Percentiles rank a stretch among this genome's conserved stretches.
phyloP scores from a whole-genome alignment of 169 alveolate species.

The Toxoplasma gondii region DNA sequence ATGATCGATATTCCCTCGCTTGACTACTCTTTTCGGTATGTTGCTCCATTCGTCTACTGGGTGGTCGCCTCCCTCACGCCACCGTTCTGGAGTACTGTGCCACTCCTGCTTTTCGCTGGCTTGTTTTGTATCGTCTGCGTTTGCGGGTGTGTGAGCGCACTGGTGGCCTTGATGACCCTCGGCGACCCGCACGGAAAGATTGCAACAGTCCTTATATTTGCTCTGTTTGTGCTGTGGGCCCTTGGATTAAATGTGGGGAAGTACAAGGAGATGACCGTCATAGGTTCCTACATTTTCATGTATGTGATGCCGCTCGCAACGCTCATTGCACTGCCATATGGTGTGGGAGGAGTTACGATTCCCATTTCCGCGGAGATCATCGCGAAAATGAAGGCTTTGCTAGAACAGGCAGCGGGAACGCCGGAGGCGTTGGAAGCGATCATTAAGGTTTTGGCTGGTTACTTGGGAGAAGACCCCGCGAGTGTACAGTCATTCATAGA shows the following conservation, averaged over 20 bases:
- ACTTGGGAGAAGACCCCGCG: background rate
- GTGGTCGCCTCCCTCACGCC: constrained; percentile 63
- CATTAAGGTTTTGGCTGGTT: background rate
- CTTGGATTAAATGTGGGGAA: constrained; percentile 40
- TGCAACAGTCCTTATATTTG: constrained; percentile 8
- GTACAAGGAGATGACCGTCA: constrained; percentile 63
- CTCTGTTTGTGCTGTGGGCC: constrained; percentile 37
- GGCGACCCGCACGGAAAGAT: constrained; percentile 44
- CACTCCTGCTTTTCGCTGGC: constrained; percentile 49
- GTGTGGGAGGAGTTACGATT: constrained; percentile 34
- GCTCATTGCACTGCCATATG: constrained; percentile 57
- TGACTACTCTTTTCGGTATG: constrained; percentile 56
- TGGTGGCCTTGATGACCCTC: constrained; percentile 25
- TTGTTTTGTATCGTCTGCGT: constrained; percentile 54
- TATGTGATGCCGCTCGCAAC: constrained; percentile 63
- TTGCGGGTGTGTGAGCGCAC: constrained; percentile 47
- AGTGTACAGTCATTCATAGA: background rate
- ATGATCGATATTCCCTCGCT: constrained; percentile 57
- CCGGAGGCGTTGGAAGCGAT: background rate
- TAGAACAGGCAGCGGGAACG: background rate
- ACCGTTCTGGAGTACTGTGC: constrained; percentile 48
- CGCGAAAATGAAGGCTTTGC: background rate
- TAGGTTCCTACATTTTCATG: constrained; percentile 62
- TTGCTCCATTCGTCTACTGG: constrained; percentile 57
- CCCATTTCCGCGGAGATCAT: constrained; percentile 37